phyloP scores from a whole-genome alignment of 2,329 filamentous ascomycete species.

The Fusarium albosuccineum region DNA sequence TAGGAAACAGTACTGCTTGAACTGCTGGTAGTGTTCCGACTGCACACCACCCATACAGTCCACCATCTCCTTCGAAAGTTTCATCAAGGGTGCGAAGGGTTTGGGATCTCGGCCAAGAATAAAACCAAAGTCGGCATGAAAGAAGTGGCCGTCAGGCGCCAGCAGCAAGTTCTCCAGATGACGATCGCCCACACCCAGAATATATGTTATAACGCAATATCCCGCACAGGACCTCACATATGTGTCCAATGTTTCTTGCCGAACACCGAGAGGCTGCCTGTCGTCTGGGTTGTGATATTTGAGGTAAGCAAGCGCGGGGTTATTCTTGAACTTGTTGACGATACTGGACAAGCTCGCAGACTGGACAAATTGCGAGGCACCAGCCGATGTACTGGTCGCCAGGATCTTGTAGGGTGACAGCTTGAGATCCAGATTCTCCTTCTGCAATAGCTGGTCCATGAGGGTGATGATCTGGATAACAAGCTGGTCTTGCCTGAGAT shows the following conservation, averaged over 20 bases:
- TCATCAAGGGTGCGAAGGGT: conserved; percentile 96
- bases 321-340: conserved; percentile 81
- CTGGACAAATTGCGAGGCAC: conserved; percentile 93
- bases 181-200: conserved; percentile 94
- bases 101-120: conserved; percentile 98
- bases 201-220: conserved; percentile 98
- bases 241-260: conserved; percentile 92
- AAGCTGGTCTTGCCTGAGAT: conserved; percentile 94
- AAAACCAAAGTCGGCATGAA: conserved; percentile 98
- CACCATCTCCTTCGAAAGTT: conserved; percentile 97
- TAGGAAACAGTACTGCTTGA: conserved; percentile 96
- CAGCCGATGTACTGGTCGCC: conserved; percentile 89
- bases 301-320: conserved; percentile 84
- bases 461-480: conserved; percentile 97
- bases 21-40: conserved; percentile 85
- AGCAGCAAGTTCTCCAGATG: conserved; percentile 96
- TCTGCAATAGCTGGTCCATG: conserved; percentile 95
- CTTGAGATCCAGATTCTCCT: conserved; percentile 96
- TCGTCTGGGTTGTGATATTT: conserved; percentile 91
- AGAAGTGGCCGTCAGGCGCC: conserved; percentile 91
- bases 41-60: conserved; percentile 94
- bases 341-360: conserved; percentile 88
- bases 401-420: conserved; percentile 96
- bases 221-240: conserved; percentile 97
- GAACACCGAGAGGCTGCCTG: conserved; percentile 83